A percentile compares a stretch with the other conserved stretches of the same genome.
phyloP scores from a whole-genome alignment of 2,329 filamentous ascomycete genomes.

The Fusarium setosum region DNA sequence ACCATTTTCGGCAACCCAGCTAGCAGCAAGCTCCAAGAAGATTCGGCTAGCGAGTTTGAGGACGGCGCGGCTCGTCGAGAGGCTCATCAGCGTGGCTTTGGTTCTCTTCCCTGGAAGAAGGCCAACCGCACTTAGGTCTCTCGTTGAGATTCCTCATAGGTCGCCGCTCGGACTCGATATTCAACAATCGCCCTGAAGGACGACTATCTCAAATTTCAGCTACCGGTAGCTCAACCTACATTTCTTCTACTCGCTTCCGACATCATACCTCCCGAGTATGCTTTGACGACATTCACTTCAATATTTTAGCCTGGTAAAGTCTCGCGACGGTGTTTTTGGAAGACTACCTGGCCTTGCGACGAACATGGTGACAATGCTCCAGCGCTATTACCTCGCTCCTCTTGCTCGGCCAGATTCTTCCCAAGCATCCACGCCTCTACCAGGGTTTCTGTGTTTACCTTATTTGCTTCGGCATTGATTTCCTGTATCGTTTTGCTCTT shows the following conservation, averaged over 20 bases:
- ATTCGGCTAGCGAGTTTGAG: constrained; percentile 59
- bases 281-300: constrained; percentile 31
- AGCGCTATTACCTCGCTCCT: constrained; percentile 58
- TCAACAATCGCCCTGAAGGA: constrained; percentile 44
- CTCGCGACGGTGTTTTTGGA: constrained; percentile 35
- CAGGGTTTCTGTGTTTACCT: constrained; percentile 18
- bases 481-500: constrained; percentile 41
- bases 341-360: constrained; percentile 30
- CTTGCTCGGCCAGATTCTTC: constrained; percentile 6
- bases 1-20: constrained; percentile 66
- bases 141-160: constrained; percentile 12
- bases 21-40: constrained; percentile 57
- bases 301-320: neutral
- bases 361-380: constrained; percentile 60
- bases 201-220: constrained; percentile 18
- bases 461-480: constrained; percentile 35
- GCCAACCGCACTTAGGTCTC: constrained; percentile 38
- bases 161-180: constrained; percentile 33
- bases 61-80: constrained; percentile 73
- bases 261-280: constrained; percentile 7
- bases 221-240: constrained; percentile 53
- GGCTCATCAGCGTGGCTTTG: constrained; percentile 67
- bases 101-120: constrained; percentile 52
- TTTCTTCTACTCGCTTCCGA: constrained; percentile 31
- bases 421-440: constrained; percentile 2